A percentile compares a stretch with the other conserved stretches of the same genome.
These are phyloP conservation scores for Backusella psychrophila DNA, from an alignment of 192 early-diverging fungal genomes.

Conservation along the genomic window DNA sequence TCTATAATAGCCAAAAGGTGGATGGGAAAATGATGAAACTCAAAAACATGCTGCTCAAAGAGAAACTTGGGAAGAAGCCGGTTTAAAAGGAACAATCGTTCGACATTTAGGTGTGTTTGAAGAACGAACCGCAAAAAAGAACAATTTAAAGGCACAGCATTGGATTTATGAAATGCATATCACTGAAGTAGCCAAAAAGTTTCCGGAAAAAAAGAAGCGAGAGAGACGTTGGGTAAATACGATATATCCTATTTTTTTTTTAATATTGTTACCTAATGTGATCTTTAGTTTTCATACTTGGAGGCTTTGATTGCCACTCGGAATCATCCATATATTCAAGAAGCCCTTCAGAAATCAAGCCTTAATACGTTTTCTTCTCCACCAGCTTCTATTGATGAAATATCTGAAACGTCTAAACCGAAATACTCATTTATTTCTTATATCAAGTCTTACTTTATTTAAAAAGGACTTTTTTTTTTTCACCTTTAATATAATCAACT, in stretches of 20 bases:
- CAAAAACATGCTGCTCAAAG: conserved; percentile 47
- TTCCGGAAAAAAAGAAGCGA: conserved; percentile 50
- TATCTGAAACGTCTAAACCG: background rate
- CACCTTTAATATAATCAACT: background rate
- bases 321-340: conserved; percentile 22
- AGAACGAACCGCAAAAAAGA: conserved; percentile 36
- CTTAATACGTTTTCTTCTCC: background rate
- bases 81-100: conserved; percentile 46
- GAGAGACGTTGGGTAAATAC: conserved; percentile 29
- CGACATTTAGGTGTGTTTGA: conserved; percentile 44
- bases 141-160: conserved; percentile 32
- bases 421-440: background rate
- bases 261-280: background rate
- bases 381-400: background rate
- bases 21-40: conserved; percentile 62
- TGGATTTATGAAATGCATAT: conserved; percentile 57
- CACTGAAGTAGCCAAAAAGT: conserved; percentile 41
- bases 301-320: conserved; percentile 18
- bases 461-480: background rate
- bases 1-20: conserved; percentile 48
- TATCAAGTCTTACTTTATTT: background rate
- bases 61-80: conserved; percentile 64
- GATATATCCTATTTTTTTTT: background rate
- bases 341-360: conserved; percentile 18
- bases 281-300: conserved; percentile 21